Evolutionary conservation across 768 basidiomycete species (phyloP), one percentile per base, ranked within the genome.

Genomic region (Rhizopogon vesiculosus): DNA sequence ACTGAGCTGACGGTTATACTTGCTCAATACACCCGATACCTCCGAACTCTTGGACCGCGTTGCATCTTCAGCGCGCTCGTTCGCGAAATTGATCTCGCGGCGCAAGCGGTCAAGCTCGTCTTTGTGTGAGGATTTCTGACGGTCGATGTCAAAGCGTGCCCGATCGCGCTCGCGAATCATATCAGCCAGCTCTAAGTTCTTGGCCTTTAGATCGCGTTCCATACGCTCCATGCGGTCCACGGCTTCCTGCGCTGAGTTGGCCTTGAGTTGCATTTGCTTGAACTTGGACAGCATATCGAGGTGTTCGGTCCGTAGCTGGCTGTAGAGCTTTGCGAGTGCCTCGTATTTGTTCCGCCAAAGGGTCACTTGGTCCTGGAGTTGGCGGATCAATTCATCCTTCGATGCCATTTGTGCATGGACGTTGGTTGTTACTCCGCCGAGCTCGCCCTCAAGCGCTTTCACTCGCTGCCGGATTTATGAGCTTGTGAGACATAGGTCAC

Each of bases 341-440:
- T 99, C 97, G 70, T 99, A 99, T 73, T 99, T 99, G 76, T 92
- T 95, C 54, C 93, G 87, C 97, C 97, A 99, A 13, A 96, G 75
- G 3, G 84, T 90, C 59, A 98, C 95, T 73, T 99, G 97, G 65
- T 97, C 92, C 66, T 98, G 96, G 3, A 99, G 81, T 67, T 95
- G 93, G 66, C 86, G 87, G 71, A 98, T 96, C 64, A 98, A 75
- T 13, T 97, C 94, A 68, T 99, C 97, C 70, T 98, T 99, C 15
- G 93, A 88, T 51, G 76, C 67, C 74, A 97, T 79, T 70, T 98
- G 97, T 4, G 90, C 86, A 58, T 82, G 84, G 59, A 96, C 81
- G 64, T 94, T 93, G 59, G 78, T 74, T 22, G 80, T 77, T 62
- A 92, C 81, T 53, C 85, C 86, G 51, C 75, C 79, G 40, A 98